phyloP scores from a whole-genome alignment of 345 rosid genomes.

The Anastatica hierochuntica region DNA sequence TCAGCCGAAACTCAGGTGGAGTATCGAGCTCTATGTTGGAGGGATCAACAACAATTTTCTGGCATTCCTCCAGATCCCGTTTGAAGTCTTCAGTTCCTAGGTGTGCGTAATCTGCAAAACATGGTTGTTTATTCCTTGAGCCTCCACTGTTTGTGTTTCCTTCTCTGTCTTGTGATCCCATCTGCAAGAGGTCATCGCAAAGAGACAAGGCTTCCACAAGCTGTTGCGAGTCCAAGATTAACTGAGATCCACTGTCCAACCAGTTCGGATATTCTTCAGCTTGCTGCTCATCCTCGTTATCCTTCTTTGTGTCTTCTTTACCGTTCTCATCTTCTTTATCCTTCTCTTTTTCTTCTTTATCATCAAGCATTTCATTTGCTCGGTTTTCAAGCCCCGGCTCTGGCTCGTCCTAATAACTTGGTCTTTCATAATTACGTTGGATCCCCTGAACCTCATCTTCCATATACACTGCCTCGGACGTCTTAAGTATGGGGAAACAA shows the following conservation, averaged over 20 bases:
- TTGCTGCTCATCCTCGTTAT: too few species aligned
- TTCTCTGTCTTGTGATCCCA: slow-evolving; percentile 62
- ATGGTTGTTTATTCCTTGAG: slow-evolving; percentile 31
- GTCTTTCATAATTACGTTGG: slow-evolving; percentile 32
- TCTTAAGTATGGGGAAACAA: slow-evolving; percentile 24
- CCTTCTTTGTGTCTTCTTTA: too few species aligned
- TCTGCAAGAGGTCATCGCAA: slow-evolving; percentile 70
- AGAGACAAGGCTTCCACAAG: slow-evolving; percentile 83
- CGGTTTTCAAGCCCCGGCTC: slow-evolving; percentile 20
- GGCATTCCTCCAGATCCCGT: slow-evolving; percentile 87
- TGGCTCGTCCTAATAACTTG: slow-evolving; percentile 22
- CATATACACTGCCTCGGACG: slow-evolving; percentile 21
- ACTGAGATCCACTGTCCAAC: slow-evolving; percentile 77
- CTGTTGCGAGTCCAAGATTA: slow-evolving; percentile 73
- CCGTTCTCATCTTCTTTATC: slow-evolving; percentile 20
- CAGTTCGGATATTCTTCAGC: slow-evolving; percentile 56
- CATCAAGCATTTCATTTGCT: slow-evolving; percentile 23
- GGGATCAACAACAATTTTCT: slow-evolving; percentile 57
- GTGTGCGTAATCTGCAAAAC: slow-evolving; percentile 62
- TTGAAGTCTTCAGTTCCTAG: slow-evolving; percentile 69
- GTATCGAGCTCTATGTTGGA: slow-evolving; percentile 79
- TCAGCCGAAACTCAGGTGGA: slow-evolving; percentile 84
- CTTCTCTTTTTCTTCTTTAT: slow-evolving; percentile 9
- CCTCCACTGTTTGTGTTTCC: slow-evolving; percentile 33
- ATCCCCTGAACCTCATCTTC: slow-evolving; percentile 35